Percentiles rank a stretch among this genome's conserved stretches.
These are phyloP conservation scores for Chaetomiaceae sp. DNA, from an alignment of 2,329 filamentous ascomycete genomes.

Conservation along the genomic window DNA sequence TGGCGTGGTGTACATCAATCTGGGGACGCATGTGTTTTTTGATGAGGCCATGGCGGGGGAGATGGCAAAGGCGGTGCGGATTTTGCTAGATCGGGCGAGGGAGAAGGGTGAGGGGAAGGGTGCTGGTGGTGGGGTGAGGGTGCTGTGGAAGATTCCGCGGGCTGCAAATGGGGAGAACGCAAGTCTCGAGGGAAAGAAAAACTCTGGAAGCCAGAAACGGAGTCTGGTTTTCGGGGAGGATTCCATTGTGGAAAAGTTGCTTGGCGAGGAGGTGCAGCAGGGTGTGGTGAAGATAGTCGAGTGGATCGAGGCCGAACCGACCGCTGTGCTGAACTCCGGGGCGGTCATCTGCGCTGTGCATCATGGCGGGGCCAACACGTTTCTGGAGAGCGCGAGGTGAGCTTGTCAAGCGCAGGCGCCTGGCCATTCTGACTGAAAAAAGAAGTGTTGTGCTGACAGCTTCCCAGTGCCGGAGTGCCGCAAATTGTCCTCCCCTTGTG, in stretches of 20 bases:
- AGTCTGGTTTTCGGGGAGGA: too few relatives aligned
- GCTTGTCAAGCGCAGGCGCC: background rate
- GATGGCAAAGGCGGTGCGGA: conserved; percentile 4
- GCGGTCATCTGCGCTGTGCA: conserved; percentile 6
- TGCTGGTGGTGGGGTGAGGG: conserved; percentile 5
- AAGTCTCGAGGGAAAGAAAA: background rate
- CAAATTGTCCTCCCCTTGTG: conserved; percentile 7
- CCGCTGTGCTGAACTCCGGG: background rate
- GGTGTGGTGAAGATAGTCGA: conserved; percentile 1
- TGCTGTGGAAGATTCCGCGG: conserved; percentile 4
- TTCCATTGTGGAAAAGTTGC: background rate
- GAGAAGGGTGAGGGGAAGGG: background rate
- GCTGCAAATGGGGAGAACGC: background rate
- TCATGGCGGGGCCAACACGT: conserved; percentile 8
- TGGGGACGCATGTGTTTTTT: conserved; percentile 5
- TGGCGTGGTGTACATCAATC: background rate
- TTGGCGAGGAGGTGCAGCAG: background rate
- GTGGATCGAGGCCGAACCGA: conserved; percentile 4
- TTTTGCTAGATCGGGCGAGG: background rate
- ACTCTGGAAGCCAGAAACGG: too few relatives aligned
- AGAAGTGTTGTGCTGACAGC: too few relatives aligned
- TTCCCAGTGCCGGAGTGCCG: background rate
- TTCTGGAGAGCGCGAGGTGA: background rate
- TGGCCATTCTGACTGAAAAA: too few relatives aligned
- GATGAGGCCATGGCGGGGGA: background rate